phyloP scores from a whole-genome alignment of 2,329 filamentous ascomycete genomes.

The Bipolaris victoriae region DNA sequence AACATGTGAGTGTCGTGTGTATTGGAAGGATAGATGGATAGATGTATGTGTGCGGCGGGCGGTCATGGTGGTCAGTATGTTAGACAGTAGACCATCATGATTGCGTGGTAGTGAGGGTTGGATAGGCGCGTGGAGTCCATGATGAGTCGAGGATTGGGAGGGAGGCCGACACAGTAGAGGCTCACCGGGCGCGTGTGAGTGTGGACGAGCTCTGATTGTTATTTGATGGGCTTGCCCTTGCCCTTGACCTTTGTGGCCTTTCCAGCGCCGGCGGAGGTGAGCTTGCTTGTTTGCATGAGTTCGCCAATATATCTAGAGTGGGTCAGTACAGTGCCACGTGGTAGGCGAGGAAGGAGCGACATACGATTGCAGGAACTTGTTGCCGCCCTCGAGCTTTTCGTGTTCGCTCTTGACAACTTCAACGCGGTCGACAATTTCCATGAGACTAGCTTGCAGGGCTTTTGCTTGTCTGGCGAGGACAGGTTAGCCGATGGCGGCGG shows the following conservation, averaged over 20 bases:
- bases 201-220: constrained; percentile 36
- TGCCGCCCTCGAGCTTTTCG: constrained; percentile 94
- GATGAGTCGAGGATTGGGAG: constrained; percentile 36
- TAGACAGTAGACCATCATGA: constrained; percentile 44
- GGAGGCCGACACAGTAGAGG: constrained; percentile 35
- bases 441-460: constrained; percentile 83
- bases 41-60: background rate
- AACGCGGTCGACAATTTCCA: constrained; percentile 89
- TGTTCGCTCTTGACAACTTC: constrained; percentile 94
- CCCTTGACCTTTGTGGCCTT: constrained; percentile 58
- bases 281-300: constrained; percentile 77
- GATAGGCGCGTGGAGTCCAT: constrained; percentile 40
- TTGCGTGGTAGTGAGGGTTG: constrained; percentile 39
- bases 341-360: constrained; percentile 26
- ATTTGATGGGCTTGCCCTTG: constrained; percentile 47
- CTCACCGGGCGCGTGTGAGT: constrained; percentile 20
- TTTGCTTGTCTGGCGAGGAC: constrained; percentile 74
- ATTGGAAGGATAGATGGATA: constrained; percentile 16
- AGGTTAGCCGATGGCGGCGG: constrained; percentile 13
- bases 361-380: constrained; percentile 84
- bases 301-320: constrained; percentile 86
- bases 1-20: constrained; percentile 24
- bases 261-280: constrained; percentile 59
- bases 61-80: constrained; percentile 23
- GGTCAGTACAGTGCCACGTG: constrained; percentile 21